Evolutionary conservation across 176 grass and related monocot species (phyloP).

Genomic region (Cenchrus purpureus): DNA sequence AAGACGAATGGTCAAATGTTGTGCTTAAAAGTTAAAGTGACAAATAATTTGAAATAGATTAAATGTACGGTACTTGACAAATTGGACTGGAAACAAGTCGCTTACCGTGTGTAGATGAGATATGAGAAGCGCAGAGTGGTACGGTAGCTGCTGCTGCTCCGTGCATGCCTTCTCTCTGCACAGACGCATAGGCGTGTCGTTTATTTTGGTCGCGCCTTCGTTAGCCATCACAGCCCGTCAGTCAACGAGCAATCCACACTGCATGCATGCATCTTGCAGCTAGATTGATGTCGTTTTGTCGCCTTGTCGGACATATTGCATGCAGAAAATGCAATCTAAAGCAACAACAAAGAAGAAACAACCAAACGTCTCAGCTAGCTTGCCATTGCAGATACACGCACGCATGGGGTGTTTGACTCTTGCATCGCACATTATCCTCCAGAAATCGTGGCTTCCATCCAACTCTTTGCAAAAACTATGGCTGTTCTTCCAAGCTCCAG

Average conservation of each 20-base stretch:
- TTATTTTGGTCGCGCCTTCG: not conserved
- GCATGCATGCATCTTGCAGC: not conserved
- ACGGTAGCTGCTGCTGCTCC: no score
- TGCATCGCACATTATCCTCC: not conserved
- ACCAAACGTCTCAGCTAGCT: not conserved
- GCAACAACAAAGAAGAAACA: not conserved
- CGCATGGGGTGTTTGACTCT: not conserved
- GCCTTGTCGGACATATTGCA: not conserved
- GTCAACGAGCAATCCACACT: conserved; percentile 5
- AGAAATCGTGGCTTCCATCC: not conserved
- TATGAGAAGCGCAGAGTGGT: no score
- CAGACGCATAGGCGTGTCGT: not conserved
- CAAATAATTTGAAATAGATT: no score
- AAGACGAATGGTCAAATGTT: no score
- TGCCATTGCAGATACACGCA: not conserved
- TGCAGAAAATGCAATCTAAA: not conserved
- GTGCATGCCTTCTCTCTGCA: no score
- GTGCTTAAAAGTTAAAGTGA: no score
- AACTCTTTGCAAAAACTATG: not conserved
- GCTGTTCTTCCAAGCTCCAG: not conserved
- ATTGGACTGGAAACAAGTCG: not conserved
- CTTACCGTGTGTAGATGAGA: no score
- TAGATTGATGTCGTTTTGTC: not conserved
- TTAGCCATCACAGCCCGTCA: not conserved
- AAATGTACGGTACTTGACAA: conserved; percentile 2